phyloP scores from a whole-genome alignment of 805 yeast species.

The Metschnikowia reukaufii region DNA sequence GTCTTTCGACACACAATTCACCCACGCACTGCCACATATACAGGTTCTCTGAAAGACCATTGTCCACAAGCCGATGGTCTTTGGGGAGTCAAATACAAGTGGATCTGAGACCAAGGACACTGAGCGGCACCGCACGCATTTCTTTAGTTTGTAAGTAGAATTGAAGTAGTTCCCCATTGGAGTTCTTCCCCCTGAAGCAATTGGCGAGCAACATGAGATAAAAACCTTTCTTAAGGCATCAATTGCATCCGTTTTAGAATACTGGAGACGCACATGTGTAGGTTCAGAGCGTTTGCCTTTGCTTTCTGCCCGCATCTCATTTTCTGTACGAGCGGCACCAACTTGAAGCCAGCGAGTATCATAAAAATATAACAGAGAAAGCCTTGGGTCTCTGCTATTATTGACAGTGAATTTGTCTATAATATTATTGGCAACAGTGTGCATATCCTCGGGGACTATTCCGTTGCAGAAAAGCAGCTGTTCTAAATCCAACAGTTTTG shows the following conservation, averaged over 20 bases:
- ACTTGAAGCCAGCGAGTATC: slow-evolving; percentile 65
- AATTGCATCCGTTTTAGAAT: slow-evolving; percentile 26
- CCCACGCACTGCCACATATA: slow-evolving; percentile 80
- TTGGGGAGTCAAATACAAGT: slow-evolving; percentile 32
- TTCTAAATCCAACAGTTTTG: slow-evolving; percentile 46
- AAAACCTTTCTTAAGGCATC: slow-evolving; percentile 41
- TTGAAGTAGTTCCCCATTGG: slow-evolving; percentile 16
- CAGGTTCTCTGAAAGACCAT: slow-evolving; percentile 71
- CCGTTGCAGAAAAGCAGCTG: slow-evolving; percentile 64
- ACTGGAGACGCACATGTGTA: slow-evolving; percentile 20
- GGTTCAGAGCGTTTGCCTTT: neutral
- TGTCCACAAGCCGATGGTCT: slow-evolving; percentile 49
- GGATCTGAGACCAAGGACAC: slow-evolving; percentile 43
- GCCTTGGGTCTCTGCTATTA: slow-evolving; percentile 45
- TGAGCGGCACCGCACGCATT: slow-evolving; percentile 44
- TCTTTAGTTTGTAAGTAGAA: slow-evolving; percentile 25
- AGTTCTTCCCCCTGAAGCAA: slow-evolving; percentile 15
- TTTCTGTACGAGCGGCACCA: slow-evolving; percentile 22
- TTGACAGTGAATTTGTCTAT: slow-evolving; percentile 48
- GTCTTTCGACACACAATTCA: slow-evolving; percentile 28
- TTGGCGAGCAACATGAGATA: slow-evolving; percentile 21
- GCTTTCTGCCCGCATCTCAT: neutral
- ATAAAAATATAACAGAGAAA: slow-evolving; percentile 59
- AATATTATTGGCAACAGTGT: slow-evolving; percentile 42
- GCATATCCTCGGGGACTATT: slow-evolving; percentile 47